Evolutionary conservation across 2,329 filamentous ascomycete species (phyloP).

Genomic region (Fusarium illudens): DNA sequence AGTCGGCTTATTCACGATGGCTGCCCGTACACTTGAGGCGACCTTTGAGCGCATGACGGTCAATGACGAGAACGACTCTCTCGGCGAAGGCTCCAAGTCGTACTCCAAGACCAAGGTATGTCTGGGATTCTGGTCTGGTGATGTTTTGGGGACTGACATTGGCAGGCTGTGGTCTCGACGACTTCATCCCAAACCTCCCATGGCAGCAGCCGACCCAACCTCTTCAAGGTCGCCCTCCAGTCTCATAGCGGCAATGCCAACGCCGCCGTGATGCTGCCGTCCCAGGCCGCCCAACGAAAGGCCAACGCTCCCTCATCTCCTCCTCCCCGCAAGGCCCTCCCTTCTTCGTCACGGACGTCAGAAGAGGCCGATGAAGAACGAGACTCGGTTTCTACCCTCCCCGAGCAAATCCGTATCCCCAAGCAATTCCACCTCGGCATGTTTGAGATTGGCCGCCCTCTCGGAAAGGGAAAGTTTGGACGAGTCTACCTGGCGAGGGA

Average conservation of each 20-base stretch:
- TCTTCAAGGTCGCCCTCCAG: slow-evolving; percentile 87
- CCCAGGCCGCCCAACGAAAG: slow-evolving; percentile 69
- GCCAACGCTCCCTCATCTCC: slow-evolving; percentile 59
- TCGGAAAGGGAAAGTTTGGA: slow-evolving; percentile 89
- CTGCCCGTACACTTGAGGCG: slow-evolving; percentile 81
- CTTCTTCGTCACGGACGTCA: slow-evolving; percentile 50
- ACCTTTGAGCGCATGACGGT: slow-evolving; percentile 91
- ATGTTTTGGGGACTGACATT: slow-evolving; percentile 45
- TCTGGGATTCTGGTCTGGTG: not conserved
- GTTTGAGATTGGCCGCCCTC: slow-evolving; percentile 90
- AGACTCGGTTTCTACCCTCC: slow-evolving; percentile 57
- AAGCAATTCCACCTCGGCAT: slow-evolving; percentile 87
- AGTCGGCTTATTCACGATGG: slow-evolving; percentile 57
- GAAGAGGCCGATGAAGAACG: slow-evolving; percentile 63
- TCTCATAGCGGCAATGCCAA: slow-evolving; percentile 75
- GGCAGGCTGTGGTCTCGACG: slow-evolving; percentile 45
- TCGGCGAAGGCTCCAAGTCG: slow-evolving; percentile 58
- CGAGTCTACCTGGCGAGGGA: slow-evolving; percentile 86
- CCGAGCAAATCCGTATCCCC: slow-evolving; percentile 64
- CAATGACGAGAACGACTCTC: slow-evolving; percentile 82
- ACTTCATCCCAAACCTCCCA: slow-evolving; percentile 56
- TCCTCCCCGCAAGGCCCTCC: slow-evolving; percentile 60
- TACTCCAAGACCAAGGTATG: slow-evolving; percentile 82
- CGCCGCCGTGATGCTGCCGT: slow-evolving; percentile 72
- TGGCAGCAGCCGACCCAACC: slow-evolving; percentile 74